Evolutionary conservation across 2,329 filamentous ascomycete species (phyloP).

Genomic region (Apiospora hydei): DNA sequence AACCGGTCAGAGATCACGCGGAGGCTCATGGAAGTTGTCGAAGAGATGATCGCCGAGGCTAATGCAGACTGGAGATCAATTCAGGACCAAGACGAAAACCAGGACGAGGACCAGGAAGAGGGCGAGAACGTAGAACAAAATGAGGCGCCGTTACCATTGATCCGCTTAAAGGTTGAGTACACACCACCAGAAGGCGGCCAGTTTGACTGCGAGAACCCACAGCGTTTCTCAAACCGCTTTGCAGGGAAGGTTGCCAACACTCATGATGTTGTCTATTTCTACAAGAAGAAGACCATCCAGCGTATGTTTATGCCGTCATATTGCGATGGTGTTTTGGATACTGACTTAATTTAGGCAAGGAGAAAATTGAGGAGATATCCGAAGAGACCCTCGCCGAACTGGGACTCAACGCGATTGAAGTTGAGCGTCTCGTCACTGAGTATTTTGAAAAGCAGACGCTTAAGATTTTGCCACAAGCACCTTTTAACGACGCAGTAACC

Average conservation of each 20-base stretch:
- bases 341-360: conserved; percentile 34
- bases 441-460: conserved; percentile 87
- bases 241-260: conserved; percentile 89
- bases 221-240: conserved; percentile 94
- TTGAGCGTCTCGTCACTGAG: conserved; percentile 87
- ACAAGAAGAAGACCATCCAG: conserved; percentile 80
- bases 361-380: conserved; percentile 64
- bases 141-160: conserved; percentile 77
- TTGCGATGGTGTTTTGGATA: neutral
- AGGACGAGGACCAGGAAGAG: neutral
- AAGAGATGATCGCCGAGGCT: conserved; percentile 87
- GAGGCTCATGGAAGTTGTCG: conserved; percentile 78
- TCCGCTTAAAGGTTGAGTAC: conserved; percentile 91
- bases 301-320: conserved; percentile 45
- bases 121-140: conserved; percentile 60
- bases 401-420: conserved; percentile 79
- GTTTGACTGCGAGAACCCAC: conserved; percentile 93
- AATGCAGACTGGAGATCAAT: conserved; percentile 79
- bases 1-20: conserved; percentile 83
- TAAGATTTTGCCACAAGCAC: conserved; percentile 90
- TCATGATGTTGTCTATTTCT: conserved; percentile 92
- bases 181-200: conserved; percentile 83
- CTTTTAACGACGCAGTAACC: conserved; percentile 89
- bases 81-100: conserved; percentile 58
- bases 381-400: conserved; percentile 70